Percentiles rank a stretch among this genome's conserved stretches.
Evolutionary conservation across 2,329 filamentous ascomycete species (phyloP).

Genomic region (Aspergillus brasiliensis): DNA sequence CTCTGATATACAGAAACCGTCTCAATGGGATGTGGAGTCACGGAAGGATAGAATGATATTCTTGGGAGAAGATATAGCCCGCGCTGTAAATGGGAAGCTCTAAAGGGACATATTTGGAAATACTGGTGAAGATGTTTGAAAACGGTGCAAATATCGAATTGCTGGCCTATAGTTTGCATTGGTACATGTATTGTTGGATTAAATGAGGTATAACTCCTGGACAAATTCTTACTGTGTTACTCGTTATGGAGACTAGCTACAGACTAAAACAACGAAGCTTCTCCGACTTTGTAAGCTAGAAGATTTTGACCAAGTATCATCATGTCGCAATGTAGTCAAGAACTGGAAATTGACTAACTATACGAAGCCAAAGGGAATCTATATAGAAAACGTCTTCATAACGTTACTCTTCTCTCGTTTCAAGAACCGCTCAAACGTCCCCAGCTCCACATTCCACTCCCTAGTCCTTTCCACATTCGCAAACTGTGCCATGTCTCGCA

Average conservation of each 20-base stretch:
- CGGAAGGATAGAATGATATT: background rate
- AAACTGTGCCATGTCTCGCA: constrained; percentile 40
- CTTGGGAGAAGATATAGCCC: background rate
- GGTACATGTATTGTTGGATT: background rate
- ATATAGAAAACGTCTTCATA: constrained; percentile 16
- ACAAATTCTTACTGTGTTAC: too few relatives aligned
- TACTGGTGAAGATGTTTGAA: background rate
- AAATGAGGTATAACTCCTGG: too few relatives aligned
- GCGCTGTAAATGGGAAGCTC: background rate
- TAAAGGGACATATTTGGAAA: background rate
- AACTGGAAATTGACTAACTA: background rate
- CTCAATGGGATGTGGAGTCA: background rate
- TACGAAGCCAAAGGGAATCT: background rate
- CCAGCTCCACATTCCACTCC: constrained; percentile 45
- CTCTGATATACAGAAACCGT: background rate
- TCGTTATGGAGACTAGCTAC: too few relatives aligned
- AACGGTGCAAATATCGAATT: background rate
- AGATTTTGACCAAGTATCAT: background rate
- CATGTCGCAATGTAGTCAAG: background rate
- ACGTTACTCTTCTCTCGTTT: constrained; percentile 40
- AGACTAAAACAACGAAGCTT: too few relatives aligned
- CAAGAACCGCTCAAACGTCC: constrained; percentile 50
- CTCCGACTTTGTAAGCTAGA: too few relatives aligned
- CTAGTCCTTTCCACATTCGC: constrained; percentile 37
- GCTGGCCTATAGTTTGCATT: background rate